These are phyloP conservation scores for Hortaea werneckii DNA, from an alignment of 2,329 filamentous ascomycete genomes.

Conservation along the genomic window DNA sequence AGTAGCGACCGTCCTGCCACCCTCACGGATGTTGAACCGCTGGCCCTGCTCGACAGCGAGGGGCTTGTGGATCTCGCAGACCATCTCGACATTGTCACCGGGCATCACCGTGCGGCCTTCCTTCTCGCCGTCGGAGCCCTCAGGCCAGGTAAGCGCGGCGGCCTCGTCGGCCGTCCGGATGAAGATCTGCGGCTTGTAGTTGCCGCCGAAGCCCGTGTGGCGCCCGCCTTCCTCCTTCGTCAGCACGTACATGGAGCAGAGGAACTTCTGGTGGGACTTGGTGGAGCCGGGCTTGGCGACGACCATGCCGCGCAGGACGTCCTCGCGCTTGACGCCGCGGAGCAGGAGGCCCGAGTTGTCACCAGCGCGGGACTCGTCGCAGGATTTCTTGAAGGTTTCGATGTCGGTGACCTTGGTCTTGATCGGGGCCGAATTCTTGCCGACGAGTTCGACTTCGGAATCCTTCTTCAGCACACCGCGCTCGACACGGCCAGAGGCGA, in stretches of 20 bases:
- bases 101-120: slow-evolving; percentile 83
- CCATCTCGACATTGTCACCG: slow-evolving; percentile 98
- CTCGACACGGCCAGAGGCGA: slow-evolving; percentile 94
- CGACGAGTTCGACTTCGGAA: slow-evolving; percentile 85
- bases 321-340: slow-evolving; percentile 91
- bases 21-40: slow-evolving; percentile 97
- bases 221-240: slow-evolving; percentile 97
- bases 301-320: slow-evolving; percentile 91
- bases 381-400: slow-evolving; percentile 99
- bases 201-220: slow-evolving; percentile 87
- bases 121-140: slow-evolving; percentile 59
- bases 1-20: slow-evolving; percentile 53
- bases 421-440: slow-evolving; percentile 70
- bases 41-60: slow-evolving; percentile 84
- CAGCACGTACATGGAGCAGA: slow-evolving; percentile 92
- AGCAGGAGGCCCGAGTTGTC: slow-evolving; percentile 97
- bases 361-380: slow-evolving; percentile 88
- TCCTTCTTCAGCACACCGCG: slow-evolving; percentile 91
- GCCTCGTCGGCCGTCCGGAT: slow-evolving; percentile 77
- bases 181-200: slow-evolving; percentile 96
- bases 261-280: slow-evolving; percentile 84
- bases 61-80: slow-evolving; percentile 73
- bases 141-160: slow-evolving; percentile 75
- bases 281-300: slow-evolving; percentile 71
- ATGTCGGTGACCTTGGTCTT: slow-evolving; percentile 99